phyloP scores from a whole-genome alignment of 2,329 filamentous ascomycete species.

The Colletotrichum neosansevieriae region DNA sequence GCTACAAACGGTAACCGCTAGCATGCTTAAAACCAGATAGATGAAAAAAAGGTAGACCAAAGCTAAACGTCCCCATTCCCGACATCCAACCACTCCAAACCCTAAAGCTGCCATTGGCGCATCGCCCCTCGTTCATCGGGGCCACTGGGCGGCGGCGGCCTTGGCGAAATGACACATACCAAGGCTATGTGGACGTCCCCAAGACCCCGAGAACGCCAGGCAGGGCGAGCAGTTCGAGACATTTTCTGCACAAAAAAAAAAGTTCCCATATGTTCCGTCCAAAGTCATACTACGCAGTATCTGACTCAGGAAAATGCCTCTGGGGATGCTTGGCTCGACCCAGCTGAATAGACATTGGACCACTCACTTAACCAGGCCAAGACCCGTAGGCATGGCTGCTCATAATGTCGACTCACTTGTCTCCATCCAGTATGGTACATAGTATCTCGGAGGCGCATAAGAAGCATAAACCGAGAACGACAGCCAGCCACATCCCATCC shows the following conservation, averaged over 20 bases:
- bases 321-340: conserved; percentile 12
- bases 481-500: conserved; percentile 1
- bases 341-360: too few relatives aligned
- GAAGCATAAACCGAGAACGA: conserved; percentile 23
- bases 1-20: conserved; percentile 22
- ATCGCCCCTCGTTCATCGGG: conserved; percentile 1
- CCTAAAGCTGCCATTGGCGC: conserved; percentile 28
- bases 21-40: not conserved
- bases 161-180: conserved; percentile 36
- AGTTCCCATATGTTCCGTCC: not conserved
- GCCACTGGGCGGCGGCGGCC: not conserved
- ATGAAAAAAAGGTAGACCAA: not conserved
- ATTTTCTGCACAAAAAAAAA: conserved; percentile 5
- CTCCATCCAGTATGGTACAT: not conserved
- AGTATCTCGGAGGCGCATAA: conserved; percentile 14
- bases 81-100: conserved; percentile 7
- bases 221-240: conserved; percentile 3
- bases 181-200: conserved; percentile 27
- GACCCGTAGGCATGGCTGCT: conserved; percentile 1
- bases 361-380: not conserved
- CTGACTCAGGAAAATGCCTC: conserved; percentile 13
- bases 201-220: conserved; percentile 4
- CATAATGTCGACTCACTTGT: not conserved
- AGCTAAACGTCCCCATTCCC: not conserved
- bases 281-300: not conserved